Evolutionary conservation across 2,329 filamentous ascomycete genomes (phyloP).

Genomic region (Sordariomycetes sp.): DNA sequence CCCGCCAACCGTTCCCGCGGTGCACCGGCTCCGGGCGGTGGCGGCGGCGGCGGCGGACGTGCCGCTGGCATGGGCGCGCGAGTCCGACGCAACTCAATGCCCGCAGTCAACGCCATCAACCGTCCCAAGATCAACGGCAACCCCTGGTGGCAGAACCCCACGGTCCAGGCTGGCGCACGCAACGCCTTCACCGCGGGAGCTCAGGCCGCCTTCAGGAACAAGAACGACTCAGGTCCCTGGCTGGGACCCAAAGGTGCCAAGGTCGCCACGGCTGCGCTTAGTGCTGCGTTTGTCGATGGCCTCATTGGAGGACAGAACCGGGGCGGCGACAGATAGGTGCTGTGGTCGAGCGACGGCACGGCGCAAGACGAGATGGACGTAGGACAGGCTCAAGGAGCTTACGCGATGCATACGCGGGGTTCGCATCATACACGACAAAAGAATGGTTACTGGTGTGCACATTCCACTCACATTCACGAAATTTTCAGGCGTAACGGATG

Average conservation of each 20-base stretch:
- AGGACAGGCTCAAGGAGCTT: no score
- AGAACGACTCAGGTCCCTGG: conserved; percentile 35
- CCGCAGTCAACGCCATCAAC: conserved; percentile 16
- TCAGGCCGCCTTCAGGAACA: conserved; percentile 35
- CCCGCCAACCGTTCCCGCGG: no score
- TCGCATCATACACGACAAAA: no score
- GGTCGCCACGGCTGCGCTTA: conserved; percentile 37
- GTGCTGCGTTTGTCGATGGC: conserved; percentile 38
- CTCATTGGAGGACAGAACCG: conserved; percentile 27
- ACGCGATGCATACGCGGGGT: no score
- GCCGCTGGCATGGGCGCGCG: conserved; percentile 7
- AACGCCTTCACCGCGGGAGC: conserved; percentile 39
- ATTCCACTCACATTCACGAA: no score
- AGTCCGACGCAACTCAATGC: conserved; percentile 22
- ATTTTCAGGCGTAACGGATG: no score
- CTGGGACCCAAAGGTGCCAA: conserved; percentile 38
- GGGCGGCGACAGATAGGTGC: conserved; percentile 14
- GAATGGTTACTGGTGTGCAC: no score
- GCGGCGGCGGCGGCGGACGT: conserved; percentile 3
- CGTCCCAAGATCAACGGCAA: conserved; percentile 6
- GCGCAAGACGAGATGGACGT: conserved; percentile 10
- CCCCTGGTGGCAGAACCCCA: conserved; percentile 26
- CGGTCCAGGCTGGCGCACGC: conserved; percentile 30
- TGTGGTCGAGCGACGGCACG: conserved; percentile 14
- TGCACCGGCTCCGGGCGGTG: conserved; percentile 4